Base-by-base conservation (phyloP, 352 stramenopile species). In the Phytophthora megakarya region DNA sequence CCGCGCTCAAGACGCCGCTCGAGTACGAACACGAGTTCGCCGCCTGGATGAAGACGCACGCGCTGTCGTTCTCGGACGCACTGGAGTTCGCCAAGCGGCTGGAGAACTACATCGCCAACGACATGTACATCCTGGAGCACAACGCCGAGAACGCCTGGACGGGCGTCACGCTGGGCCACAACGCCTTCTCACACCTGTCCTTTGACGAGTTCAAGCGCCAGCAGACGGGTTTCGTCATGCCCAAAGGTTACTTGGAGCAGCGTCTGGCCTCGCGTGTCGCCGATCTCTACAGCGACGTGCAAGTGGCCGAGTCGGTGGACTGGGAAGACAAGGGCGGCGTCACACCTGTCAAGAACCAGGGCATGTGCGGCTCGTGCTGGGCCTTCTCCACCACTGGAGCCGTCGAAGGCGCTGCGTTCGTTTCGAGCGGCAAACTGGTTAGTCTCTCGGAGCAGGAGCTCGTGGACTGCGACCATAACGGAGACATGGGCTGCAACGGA, bases 401-500 rank as follows among this genome's bases (percentile, higher is more conserved):
- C 1, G 95, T 99, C 40, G 98, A 99, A 80, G 97, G 97, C n/a
- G 96, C 93, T 15, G 81, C 97, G 50, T 99, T 95, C 53, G 84
- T 99, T 19, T 78, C 97, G 16, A 98, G 73, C 40, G 90, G 90
- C 32, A 88, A 95, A 60, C 86, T 99, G 2, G 57, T 90, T 4
- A 90, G 76, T 43, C 77, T 99, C 21, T 99, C 94, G 35, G 98
- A 99, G 76, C 98, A 99, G 77, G 87, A 99, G 62, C 90, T 99
- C 19, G 88, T 99, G 39, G 95, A 98, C 80, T 99, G 97, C 66
- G 96, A 99, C 70, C 52, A 95, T 62, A 92, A 93, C 65, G 86
- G 90, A 49, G 94, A 99, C 81, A 88, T 97, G 73, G 97, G 96
- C 55, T 99, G 98, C 84, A 96, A 96, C 61, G 98, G 97, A 23